Percentiles rank a stretch among this genome's conserved stretches.
These are phyloP conservation scores for Quillaja saponaria DNA, from an alignment of 306 rosid species.

Conservation along the genomic window DNA sequence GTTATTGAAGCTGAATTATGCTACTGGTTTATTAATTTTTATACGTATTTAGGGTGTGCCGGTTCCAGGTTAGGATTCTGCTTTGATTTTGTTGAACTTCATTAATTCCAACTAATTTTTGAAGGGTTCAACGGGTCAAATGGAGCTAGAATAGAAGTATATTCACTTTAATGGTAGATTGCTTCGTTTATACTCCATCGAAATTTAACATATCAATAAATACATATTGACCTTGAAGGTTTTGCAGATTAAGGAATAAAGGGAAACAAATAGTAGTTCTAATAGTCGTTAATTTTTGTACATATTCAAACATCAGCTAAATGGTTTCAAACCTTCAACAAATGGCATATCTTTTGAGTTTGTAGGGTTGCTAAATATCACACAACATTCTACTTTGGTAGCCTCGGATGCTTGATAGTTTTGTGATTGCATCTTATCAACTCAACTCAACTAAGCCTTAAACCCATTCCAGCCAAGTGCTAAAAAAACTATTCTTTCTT, in stretches of 20 bases:
- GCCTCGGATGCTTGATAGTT: no score
- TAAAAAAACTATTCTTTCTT: no score
- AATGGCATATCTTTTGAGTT: no score
- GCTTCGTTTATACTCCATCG: background rate
- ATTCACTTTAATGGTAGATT: background rate
- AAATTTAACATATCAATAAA: background rate
- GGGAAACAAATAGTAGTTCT: background rate
- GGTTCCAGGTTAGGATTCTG: background rate
- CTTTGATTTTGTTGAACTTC: background rate
- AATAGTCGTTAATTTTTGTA: no score
- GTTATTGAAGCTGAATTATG: slow-evolving; percentile 34
- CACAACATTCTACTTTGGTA: no score
- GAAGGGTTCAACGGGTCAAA: background rate
- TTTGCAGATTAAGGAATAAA: background rate
- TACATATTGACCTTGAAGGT: background rate
- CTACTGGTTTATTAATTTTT: background rate
- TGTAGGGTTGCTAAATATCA: no score
- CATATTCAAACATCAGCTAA: no score
- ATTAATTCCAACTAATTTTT: background rate
- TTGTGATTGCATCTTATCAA: no score
- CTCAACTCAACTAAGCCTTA: no score
- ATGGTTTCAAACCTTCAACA: no score
- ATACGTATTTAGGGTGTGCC: background rate
- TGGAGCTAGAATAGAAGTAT: background rate
- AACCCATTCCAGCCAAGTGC: no score